These are phyloP conservation scores for Nitzschia putrida DNA, from an alignment of 108 stramenopile species.

Conservation along the genomic window DNA sequence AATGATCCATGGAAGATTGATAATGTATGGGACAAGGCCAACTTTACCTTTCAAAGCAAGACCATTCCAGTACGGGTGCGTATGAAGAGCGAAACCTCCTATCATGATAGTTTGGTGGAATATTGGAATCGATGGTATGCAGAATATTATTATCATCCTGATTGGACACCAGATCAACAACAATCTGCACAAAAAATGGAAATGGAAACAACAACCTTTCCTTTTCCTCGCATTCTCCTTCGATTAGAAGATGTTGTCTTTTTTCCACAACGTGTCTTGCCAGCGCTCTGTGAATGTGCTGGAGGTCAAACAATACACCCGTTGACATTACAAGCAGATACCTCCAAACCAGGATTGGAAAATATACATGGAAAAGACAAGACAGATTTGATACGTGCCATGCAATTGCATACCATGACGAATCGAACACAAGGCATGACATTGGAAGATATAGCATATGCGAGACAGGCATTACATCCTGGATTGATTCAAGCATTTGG, in stretches of 20 bases:
- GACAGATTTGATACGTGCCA: constrained; percentile 24
- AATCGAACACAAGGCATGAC: constrained; percentile 40
- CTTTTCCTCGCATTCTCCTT: constrained; percentile 72
- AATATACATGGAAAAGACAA: constrained; percentile 24
- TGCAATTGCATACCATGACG: constrained; percentile 11
- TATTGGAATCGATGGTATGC: constrained; percentile 76
- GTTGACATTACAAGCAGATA: constrained; percentile 2
- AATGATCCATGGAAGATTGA: constrained; percentile 38
- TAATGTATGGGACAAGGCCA: constrained; percentile 43
- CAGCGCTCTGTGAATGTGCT: constrained; percentile 16
- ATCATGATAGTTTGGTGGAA: constrained; percentile 54
- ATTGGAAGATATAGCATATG: constrained; percentile 28
- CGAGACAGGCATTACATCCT: constrained; percentile 5
- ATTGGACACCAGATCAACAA: constrained; percentile 29
- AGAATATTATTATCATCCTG: constrained; percentile 42
- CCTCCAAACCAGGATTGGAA: constrained; percentile 14
- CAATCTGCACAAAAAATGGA: too few relatives aligned
- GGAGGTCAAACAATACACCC: constrained; percentile 4
- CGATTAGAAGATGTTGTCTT: constrained; percentile 77
- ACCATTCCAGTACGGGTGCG: constrained; percentile 30
- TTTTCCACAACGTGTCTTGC: constrained; percentile 6
- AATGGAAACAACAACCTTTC: not conserved
- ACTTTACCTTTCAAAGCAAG: constrained; percentile 8
- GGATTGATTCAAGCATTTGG: not conserved
- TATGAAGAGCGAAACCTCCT: constrained; percentile 31